phyloP scores from a whole-genome alignment of 176 grass and related monocot species.

The Oryza brachyantha region DNA sequence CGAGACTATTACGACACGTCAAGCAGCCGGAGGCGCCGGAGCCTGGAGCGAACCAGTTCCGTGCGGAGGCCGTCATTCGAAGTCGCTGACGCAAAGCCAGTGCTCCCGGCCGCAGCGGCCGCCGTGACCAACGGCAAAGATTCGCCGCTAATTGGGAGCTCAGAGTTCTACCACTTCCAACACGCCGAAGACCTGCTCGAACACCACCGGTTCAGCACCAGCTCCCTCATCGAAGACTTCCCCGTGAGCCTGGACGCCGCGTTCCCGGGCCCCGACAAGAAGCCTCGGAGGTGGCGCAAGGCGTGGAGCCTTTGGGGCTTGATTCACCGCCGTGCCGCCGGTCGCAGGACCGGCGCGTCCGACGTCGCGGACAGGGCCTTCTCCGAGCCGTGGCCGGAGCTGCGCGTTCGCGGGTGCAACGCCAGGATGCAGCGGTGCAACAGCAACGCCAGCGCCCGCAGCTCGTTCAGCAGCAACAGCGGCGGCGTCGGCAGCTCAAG shows the following conservation, averaged over 20 bases:
- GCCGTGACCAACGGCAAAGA: constrained; percentile 20
- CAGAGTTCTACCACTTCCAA: constrained; percentile 94
- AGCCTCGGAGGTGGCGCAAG: constrained; percentile 62
- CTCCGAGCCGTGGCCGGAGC: constrained; percentile 60
- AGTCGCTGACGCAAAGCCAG: constrained; percentile 25
- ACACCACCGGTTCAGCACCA: constrained; percentile 54
- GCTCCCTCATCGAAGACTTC: constrained; percentile 63
- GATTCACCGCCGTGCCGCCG: constrained; percentile 62
- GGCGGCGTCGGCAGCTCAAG: constrained; percentile 50
- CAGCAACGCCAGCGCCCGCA: constrained; percentile 67
- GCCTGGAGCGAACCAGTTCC: constrained; percentile 75
- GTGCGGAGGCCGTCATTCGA: constrained; percentile 51
- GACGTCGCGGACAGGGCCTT: constrained; percentile 49
- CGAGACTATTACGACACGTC: constrained; percentile 78
- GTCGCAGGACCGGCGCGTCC: constrained; percentile 25
- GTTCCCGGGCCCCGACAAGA: constrained; percentile 62
- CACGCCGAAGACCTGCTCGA: constrained; percentile 55
- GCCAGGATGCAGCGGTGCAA: constrained; percentile 69
- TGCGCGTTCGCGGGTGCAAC: constrained; percentile 37
- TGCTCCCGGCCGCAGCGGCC: neutral
- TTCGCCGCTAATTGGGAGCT: constrained; percentile 48
- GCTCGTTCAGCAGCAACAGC: constrained; percentile 84
- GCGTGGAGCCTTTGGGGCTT: constrained; percentile 84
- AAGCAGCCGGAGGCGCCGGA: constrained; percentile 61
- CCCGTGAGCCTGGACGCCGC: constrained; percentile 63